Base-by-base conservation (phyloP, 495 filamentous ascomycete genomes). In the Penicillium arizonense region DNA sequence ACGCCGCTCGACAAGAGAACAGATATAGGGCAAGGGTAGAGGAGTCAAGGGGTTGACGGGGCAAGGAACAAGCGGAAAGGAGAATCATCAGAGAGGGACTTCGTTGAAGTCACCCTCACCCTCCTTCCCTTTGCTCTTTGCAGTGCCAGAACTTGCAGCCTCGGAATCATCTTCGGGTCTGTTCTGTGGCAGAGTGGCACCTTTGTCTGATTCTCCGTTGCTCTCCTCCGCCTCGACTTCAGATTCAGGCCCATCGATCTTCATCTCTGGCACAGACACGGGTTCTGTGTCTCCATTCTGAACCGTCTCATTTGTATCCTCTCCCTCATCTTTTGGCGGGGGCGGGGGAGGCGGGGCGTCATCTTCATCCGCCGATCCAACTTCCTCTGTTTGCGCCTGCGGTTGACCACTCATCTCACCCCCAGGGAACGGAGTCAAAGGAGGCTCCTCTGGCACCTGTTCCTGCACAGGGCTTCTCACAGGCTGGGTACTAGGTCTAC, bases 401-500 rank as follows among this genome's bases (percentile, higher is more conserved):
- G 70, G 61, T 24, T 68, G 69, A 6, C 57, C 52, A 53, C 59
- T 74, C 36, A 58, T 67, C n/a, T 65, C 60, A 16, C 59, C 70
- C 6, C 71, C 68, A 8, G 74, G 74, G 66, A 77, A 77, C 1
- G 74, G 74, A 20, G 74, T 77, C 24, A 69, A 35, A 34, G 74
- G 74, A 2, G 70, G 71, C 16, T 77, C 74, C 34, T 50, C 51
- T 21, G 54, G 35, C 24, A 62, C 47, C 44, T 66, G 64, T 1
- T 64, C 59, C 40, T 45, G 52, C 23, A 55, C 56, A 23, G 37
- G 55, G 16, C 55, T 57, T 10, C 45, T 47, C 16, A 60, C 48
- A 26, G 64, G 53, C 46, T 62, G 58, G 11, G 44, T 53, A 16
- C 63, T 64, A 4, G 65, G 58, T 8, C 23, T 24, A 24, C 23